Evolutionary conservation across 768 basidiomycete genomes (phyloP), one percentile per base, ranked within the genome.

Genomic region (Termitomyces sp.): DNA sequence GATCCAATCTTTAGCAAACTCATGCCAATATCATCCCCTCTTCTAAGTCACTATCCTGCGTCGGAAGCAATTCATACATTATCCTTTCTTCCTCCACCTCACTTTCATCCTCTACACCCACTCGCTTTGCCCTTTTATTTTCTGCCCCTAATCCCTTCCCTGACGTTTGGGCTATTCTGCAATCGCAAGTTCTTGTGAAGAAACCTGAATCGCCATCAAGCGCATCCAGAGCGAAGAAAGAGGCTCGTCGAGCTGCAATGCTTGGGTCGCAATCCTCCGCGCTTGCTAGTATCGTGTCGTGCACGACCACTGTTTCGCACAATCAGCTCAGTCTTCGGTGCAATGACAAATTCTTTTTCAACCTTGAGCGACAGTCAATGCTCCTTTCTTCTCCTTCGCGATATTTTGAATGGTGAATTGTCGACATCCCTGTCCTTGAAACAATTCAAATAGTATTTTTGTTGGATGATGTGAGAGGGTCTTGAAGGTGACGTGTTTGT

Each of bases 401-500:
- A 83, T 81, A 64, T 85, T 89, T 48, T 75, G 67, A 47, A 89
- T 78, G 58, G 81, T 76, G 58, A 91, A 87, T 57, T 79, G 73
- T 53, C 84, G 85, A 65, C 91, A 91, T 45, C 87, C 86, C 63
- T 86, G 81, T 31, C 82, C 80, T 66, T 92, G 88, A 54, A 92
- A 74, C 30, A 90, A 68, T 66, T 93, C 90, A 55, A 86, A 85
- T 13, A 93, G 76, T 54, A 83, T 75, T 67, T 88, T 88, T 27
- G 87, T 89, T 1, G 91, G 92, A 69, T 93, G 90, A 63, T 85
- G 83, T 4, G 88, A 83, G 20, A 92, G 75, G 34, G 86, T 90
- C 65, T 84, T 82, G 57, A 91, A 73, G 30, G 84, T 84, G 69
- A 93, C 81, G 62, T 92, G 84, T 62, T 79, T 79, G 70, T 92